phyloP scores from a whole-genome alignment of 257 asterid genomes.

The Solanum corneliomulleri region DNA sequence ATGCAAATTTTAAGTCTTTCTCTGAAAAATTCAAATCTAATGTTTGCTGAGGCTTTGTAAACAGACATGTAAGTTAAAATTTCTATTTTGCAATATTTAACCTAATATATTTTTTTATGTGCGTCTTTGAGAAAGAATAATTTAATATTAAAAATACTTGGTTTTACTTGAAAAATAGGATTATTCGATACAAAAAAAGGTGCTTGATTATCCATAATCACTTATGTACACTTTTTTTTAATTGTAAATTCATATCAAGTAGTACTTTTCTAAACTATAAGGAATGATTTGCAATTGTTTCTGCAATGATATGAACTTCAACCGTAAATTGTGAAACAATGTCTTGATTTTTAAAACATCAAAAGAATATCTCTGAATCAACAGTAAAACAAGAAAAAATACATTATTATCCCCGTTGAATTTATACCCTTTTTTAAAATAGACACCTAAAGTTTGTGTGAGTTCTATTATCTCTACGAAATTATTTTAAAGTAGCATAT shows the following conservation, averaged over 20 bases:
- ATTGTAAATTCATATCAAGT: not conserved
- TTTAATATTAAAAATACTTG: not conserved
- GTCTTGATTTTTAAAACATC: not conserved
- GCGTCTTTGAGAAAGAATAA: not conserved
- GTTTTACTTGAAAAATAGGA: not conserved
- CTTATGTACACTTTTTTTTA: not conserved
- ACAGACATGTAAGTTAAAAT: not conserved
- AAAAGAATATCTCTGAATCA: not conserved
- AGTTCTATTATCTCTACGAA: too few species aligned
- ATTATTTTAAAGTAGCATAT: too few species aligned
- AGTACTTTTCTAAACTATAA: not conserved
- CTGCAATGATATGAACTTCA: not conserved
- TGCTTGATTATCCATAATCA: not conserved
- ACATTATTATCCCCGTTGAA: too few species aligned
- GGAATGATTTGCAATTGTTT: not conserved
- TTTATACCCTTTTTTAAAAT: too few species aligned
- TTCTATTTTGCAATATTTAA: not conserved
- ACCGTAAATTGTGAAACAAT: not conserved
- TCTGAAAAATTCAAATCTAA: not conserved
- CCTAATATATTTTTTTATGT: not conserved
- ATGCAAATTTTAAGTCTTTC: not conserved
- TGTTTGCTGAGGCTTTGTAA: not conserved
- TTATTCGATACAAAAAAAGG: not conserved
- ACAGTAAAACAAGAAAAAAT: not conserved
- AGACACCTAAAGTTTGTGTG: too few species aligned